These are phyloP conservation scores for Geoglossum cookeanum DNA, from an alignment of 2,329 filamentous ascomycete species.

Conservation along the genomic window DNA sequence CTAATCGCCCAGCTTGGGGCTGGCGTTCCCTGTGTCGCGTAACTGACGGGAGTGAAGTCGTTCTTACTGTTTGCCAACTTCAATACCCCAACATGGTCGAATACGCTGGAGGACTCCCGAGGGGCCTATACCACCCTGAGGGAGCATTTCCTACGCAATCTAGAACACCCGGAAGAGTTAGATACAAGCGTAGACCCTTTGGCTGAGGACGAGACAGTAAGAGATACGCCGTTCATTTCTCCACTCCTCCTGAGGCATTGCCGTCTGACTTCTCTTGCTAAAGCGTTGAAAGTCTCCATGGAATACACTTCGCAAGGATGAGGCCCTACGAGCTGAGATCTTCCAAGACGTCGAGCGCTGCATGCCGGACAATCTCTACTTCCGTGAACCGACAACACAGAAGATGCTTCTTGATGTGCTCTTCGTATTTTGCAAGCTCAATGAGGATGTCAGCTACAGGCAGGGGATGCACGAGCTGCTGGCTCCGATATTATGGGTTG, in stretches of 20 bases:
- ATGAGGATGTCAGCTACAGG: slow-evolving; percentile 75
- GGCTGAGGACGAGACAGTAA: slow-evolving; percentile 57
- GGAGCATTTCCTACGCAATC: slow-evolving; percentile 59
- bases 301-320: slow-evolving; percentile 71
- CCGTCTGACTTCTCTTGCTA: slow-evolving; percentile 25
- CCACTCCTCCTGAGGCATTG: slow-evolving; percentile 11
- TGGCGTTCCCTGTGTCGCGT: slow-evolving; percentile 10
- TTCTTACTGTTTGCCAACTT: slow-evolving; percentile 62
- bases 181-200: slow-evolving; percentile 62
- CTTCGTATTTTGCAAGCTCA: slow-evolving; percentile 87
- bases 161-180: slow-evolving; percentile 68
- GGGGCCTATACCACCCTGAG: slow-evolving; percentile 53
- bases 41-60: slow-evolving; percentile 29
- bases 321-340: slow-evolving; percentile 70
- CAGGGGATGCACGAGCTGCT: slow-evolving; percentile 97
- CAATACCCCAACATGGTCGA: slow-evolving; percentile 47
- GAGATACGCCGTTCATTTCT: slow-evolving; percentile 8
- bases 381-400: slow-evolving; percentile 63
- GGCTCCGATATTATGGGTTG: slow-evolving; percentile 69
- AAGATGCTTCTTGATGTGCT: slow-evolving; percentile 69
- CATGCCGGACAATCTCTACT: slow-evolving; percentile 79
- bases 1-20: not conserved
- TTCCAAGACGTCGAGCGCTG: slow-evolving; percentile 82
- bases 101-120: slow-evolving; percentile 46
- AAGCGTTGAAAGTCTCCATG: slow-evolving; percentile 58